These are phyloP conservation scores for Arthroderma uncinatum DNA, from an alignment of 2,329 filamentous ascomycete genomes.

Conservation along the genomic window DNA sequence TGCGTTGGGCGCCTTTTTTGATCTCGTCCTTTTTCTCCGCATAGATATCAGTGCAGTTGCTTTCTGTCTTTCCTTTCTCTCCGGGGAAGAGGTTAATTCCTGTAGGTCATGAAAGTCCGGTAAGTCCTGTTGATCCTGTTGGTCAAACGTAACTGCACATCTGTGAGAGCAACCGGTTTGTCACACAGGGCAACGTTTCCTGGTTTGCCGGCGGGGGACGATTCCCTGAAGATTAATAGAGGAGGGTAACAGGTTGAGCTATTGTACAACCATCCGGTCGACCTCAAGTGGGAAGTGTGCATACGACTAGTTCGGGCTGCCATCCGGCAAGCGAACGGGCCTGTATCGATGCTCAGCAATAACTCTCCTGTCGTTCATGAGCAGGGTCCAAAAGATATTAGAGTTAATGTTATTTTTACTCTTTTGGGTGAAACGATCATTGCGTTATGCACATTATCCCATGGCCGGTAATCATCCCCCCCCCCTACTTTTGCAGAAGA, in stretches of 20 bases:
- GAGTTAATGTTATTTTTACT: neutral
- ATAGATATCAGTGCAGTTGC: neutral
- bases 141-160: conserved; percentile 3
- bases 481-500: neutral
- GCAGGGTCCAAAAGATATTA: neutral
- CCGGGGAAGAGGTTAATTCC: too few species aligned
- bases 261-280: conserved; percentile 1
- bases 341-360: neutral
- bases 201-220: neutral
- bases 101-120: too few species aligned
- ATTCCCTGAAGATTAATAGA: neutral
- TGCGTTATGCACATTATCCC: neutral
- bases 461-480: neutral
- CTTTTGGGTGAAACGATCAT: neutral
- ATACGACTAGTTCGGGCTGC: conserved; percentile 1
- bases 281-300: neutral
- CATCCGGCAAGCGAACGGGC: neutral
- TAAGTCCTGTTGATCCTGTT: neutral
- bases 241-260: neutral
- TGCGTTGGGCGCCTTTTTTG: neutral
- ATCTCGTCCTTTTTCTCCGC: neutral
- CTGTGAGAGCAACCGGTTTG: neutral
- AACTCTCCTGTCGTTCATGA: neutral
- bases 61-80: too few species aligned
- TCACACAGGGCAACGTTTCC: conserved; percentile 5